These are phyloP conservation scores for Penicillium pancosmium DNA, from an alignment of 495 filamentous ascomycete genomes.

Conservation along the genomic window DNA sequence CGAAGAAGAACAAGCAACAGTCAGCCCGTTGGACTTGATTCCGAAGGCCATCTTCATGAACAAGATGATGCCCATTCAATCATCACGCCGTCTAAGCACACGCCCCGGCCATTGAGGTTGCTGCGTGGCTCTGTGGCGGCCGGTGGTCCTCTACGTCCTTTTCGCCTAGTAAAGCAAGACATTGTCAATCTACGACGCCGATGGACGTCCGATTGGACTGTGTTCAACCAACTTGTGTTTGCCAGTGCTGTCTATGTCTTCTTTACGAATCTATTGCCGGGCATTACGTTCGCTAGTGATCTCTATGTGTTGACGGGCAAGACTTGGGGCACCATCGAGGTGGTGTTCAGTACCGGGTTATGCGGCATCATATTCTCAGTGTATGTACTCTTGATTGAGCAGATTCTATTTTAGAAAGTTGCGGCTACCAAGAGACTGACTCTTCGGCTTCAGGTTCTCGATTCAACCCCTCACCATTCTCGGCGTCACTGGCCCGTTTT, in stretches of 20 bases:
- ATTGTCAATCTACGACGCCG: constrained; percentile 53
- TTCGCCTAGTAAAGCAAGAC: constrained; percentile 65
- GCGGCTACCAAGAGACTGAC: background rate
- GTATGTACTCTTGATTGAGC: constrained; percentile 39
- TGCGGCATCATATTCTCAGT: constrained; percentile 68
- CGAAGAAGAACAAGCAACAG: constrained; percentile 21
- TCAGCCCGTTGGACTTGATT: constrained; percentile 11
- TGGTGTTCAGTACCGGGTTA: constrained; percentile 71
- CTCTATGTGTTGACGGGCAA: constrained; percentile 66
- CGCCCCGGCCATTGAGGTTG: constrained; percentile 35
- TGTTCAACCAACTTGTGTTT: constrained; percentile 71
- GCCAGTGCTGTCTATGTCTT: constrained; percentile 75
- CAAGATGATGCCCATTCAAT: constrained; percentile 43
- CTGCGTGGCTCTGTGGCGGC: constrained; percentile 40
- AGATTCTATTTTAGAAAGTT: background rate
- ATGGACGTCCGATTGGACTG: constrained; percentile 67
- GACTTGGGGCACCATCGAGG: constrained; percentile 72
- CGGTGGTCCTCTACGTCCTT: constrained; percentile 55
- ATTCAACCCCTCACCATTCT: constrained; percentile 73
- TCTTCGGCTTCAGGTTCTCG: constrained; percentile 51
- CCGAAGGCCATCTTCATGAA: constrained; percentile 23
- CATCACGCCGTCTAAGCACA: constrained; percentile 48
- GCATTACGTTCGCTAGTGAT: constrained; percentile 74
- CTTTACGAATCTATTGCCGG: constrained; percentile 73
- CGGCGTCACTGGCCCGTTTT: constrained; percentile 74